Base-by-base conservation (phyloP, 805 yeast species). In the Limtongia smithiae region DNA sequence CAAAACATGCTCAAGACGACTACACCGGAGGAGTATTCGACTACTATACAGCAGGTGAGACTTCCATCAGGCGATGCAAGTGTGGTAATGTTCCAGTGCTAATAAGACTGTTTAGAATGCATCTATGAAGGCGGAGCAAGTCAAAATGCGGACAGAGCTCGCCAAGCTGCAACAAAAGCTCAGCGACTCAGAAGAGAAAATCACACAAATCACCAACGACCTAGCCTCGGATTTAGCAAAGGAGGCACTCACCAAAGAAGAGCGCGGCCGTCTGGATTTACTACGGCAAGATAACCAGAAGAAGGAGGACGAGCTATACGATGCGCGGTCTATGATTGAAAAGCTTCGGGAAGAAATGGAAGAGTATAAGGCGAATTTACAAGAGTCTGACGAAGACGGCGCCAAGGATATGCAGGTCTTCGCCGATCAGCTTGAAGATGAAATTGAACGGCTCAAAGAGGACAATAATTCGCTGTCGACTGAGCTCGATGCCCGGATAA, bases 11-110 rank as follows among this genome's bases (percentile, higher is more conserved):
- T 58, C 17, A 39, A 50, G 14, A 42, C 44, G 4, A 42, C 38
- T 14, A 51, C 62, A 14, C 54, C 59, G 4, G 60, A 59, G 25
- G 56, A 44, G 18, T 31, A 41, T 24, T 31, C 32, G 11, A 35
- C 28, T 3, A 44, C 52, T 4, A 15, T 50, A 7, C 43, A 56
- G 30, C 44, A 54, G 52, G 50, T 42, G 30, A 8, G 22, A 8
- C 8, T 11, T 9, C n/a, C 9, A 25, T 7, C 12, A 17, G n/a
- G 12, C 7, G n/a, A 24, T 38, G 20, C 5, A 9, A 20, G 4
- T 15, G 15, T 9, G 12, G 6, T 35, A 8, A 2, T 17, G n/a
- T n/a, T n/a, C n/a, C n/a, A n/a, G n/a, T n/a, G n/a, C n/a, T 20
- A 8, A 37, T 35, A 18, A 35, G 12, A 21, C n/a, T 33, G 15